Percentiles rank a stretch among this genome's conserved stretches.
Conservation (phyloP, 1,139 yeast genomes). For the Lodderomyces pseudojiufengensis region DNA sequence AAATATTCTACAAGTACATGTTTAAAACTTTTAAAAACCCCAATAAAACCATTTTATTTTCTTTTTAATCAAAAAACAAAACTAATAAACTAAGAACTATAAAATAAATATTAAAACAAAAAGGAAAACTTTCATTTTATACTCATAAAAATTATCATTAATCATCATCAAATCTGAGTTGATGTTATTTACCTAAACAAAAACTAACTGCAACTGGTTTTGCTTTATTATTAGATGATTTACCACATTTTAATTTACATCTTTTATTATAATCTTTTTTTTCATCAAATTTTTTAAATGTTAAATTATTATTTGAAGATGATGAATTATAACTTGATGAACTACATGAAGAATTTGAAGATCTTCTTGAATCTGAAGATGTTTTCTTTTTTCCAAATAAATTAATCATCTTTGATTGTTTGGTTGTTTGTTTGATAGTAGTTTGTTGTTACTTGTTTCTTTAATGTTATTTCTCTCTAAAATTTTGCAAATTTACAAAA, state of each 20-base stretch:
- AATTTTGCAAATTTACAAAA: too few relatives aligned
- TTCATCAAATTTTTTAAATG: slow-evolving; percentile 13
- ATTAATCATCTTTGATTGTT: too few relatives aligned
- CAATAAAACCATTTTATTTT: too few relatives aligned
- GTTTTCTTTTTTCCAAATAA: slow-evolving; percentile 8
- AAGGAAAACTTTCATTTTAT: slow-evolving; percentile 4
- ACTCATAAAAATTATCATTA: too few relatives aligned
- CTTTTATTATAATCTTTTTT: slow-evolving; percentile 39
- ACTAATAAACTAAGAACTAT: background rate
- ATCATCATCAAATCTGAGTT: too few relatives aligned
- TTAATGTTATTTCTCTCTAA: too few relatives aligned
- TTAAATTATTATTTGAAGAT: too few relatives aligned
- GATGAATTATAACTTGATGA: too few relatives aligned
- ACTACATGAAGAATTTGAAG: slow-evolving; percentile 6
- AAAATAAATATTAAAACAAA: slow-evolving; percentile 1
- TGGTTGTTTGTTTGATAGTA: too few relatives aligned
- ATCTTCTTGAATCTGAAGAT: slow-evolving; percentile 9
- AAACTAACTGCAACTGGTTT: slow-evolving; percentile 35
- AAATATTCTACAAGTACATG: too few relatives aligned
- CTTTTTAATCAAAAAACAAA: slow-evolving; percentile 2
- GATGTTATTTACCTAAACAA: slow-evolving; percentile 38
- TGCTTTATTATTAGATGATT: slow-evolving; percentile 25
- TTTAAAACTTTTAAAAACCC: too few relatives aligned
- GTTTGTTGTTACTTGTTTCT: too few relatives aligned
- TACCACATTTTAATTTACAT: slow-evolving; percentile 35